Base-by-base conservation (phyloP, 176 grass and related monocot genomes). In the Tillandsia fasciculata region DNA sequence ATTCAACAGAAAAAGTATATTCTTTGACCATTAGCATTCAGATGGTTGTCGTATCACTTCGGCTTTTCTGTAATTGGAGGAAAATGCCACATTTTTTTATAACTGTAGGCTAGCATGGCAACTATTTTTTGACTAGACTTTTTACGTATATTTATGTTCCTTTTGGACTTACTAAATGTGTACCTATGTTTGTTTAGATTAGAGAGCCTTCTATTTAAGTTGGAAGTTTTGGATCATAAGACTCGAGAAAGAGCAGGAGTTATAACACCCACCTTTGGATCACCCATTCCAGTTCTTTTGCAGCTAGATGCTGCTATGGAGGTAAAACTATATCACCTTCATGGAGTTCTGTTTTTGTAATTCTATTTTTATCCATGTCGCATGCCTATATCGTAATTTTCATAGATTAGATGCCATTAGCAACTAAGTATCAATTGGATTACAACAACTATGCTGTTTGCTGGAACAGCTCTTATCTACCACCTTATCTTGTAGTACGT, bases 161-260 rank as follows among this genome's bases (percentile, higher is more conserved):
- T 61, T 61, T 61, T 61, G 1, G 15, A 15, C 15, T 61, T 22
- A 23, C 15, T 6, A 18, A 18, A 18, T 61, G 22, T 59, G 20
- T 61, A 18, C 8, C 2, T 9, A 10, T 61, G 2, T 61, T 61
- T 10, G 2, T 18, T 61, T 33, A 67, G 65, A 48, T 67, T 67
- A 17, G 65, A 67, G 65, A 67, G 3, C 65, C 33, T 67, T 48
- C 65, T 67, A 15, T 67, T 67, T 47, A 67, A 67, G 29, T 67
- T 67, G 65, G 65, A 67, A 48, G 65, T 67, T 12, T 49, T 67
- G 65, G 65, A 67, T 67, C 65, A 67, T 17, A 67, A 67, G 48
- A 67, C 12, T 48, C 65, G 65, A 49, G 65, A 67, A 67, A 67
- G 33, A 49, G 65, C 65, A 47, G 65, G 65, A 49, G 15, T 67